These are phyloP conservation scores for Gloeopeniophorella convolvens DNA, from an alignment of 768 basidiomycete genomes.

Conservation along the genomic window DNA sequence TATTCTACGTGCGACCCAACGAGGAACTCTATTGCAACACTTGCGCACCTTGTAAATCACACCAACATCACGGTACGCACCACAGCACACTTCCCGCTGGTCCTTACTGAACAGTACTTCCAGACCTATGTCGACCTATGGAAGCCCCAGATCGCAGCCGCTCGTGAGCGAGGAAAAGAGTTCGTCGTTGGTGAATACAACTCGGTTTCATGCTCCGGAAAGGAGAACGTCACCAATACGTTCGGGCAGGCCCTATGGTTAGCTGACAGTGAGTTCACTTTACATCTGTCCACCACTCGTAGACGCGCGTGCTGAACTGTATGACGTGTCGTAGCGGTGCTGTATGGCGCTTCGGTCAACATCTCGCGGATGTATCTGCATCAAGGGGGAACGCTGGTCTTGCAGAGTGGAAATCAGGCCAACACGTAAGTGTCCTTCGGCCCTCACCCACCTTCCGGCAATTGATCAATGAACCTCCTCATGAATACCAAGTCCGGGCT, in stretches of 20 bases:
- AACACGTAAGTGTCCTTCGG: conserved; percentile 22
- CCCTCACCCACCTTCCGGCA: background rate
- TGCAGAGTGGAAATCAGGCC: conserved; percentile 28
- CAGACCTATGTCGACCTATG: conserved; percentile 29
- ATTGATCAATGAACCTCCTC: background rate
- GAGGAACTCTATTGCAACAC: conserved; percentile 25
- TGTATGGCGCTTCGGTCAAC: conserved; percentile 26
- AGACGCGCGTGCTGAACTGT: conserved; percentile 2
- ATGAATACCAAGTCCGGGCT: conserved; percentile 24
- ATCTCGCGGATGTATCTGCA: conserved; percentile 31
- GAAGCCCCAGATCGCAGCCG: conserved; percentile 30
- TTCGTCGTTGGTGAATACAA: no score
- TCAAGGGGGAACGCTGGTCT: conserved; percentile 31
- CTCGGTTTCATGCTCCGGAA: no score
- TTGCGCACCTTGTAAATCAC: no score
- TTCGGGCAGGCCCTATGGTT: conserved; percentile 32
- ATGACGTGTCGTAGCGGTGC: conserved; percentile 20
- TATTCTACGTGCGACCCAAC: conserved; percentile 31
- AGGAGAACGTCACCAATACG: no score
- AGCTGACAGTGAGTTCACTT: conserved; percentile 25
- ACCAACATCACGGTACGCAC: no score
- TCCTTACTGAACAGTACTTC: conserved; percentile 6
- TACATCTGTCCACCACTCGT: background rate
- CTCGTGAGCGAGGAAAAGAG: no score
- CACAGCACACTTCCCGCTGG: conserved; percentile 28